Evolutionary conservation across 2,329 filamentous ascomycete genomes (phyloP).

Genomic region (Botrytis fabae): DNA sequence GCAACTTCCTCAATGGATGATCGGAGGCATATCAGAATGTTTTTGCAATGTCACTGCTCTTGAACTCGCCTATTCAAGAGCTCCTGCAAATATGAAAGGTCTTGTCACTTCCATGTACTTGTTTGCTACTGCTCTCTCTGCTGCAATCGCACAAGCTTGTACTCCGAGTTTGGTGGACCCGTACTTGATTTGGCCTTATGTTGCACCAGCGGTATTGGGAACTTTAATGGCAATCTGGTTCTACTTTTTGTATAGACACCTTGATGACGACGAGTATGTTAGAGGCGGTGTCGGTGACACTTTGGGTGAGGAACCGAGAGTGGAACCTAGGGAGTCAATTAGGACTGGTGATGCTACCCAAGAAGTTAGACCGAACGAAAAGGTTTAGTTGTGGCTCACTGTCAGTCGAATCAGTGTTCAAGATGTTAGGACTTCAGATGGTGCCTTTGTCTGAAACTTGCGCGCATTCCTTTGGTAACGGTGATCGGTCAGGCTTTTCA

Average conservation of each 20-base stretch:
- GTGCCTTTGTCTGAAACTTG: background rate
- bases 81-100: conserved; percentile 76
- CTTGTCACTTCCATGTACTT: conserved; percentile 69
- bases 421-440: background rate
- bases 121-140: conserved; percentile 63
- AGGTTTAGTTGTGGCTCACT: background rate
- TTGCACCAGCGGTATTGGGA: conserved; percentile 60
- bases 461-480: background rate
- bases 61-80: conserved; percentile 76
- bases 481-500: background rate
- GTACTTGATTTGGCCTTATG: conserved; percentile 70
- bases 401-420: background rate
- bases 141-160: conserved; percentile 28
- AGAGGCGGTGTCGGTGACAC: conserved; percentile 14
- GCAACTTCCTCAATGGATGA: conserved; percentile 44
- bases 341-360: background rate
- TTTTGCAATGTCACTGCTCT: conserved; percentile 61
- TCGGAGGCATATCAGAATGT: conserved; percentile 57
- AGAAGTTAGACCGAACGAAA: background rate
- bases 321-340: background rate
- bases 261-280: conserved; percentile 59
- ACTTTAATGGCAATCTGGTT: conserved; percentile 62
- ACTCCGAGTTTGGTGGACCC: conserved; percentile 52
- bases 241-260: conserved; percentile 64
- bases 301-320: background rate